Conservation (phyloP, 768 basidiomycete species). For the Xerocomus spinulosus region DNA sequence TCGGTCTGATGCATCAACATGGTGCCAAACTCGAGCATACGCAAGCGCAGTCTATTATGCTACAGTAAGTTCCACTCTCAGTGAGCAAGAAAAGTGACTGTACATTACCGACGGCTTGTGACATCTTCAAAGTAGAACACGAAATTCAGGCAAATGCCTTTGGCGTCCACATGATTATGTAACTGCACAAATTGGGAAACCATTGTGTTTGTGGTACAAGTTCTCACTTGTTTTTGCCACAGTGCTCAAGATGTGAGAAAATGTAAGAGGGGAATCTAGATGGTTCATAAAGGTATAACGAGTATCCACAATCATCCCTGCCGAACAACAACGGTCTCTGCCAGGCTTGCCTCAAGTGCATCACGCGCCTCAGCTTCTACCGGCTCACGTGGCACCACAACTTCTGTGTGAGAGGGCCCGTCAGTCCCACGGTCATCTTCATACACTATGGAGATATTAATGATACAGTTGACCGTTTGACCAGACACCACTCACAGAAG, state of each 20-base stretch:
- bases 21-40: conserved; percentile 95
- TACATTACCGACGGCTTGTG: conserved; percentile 80
- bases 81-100: conserved; percentile 16
- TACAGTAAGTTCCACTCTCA: neutral
- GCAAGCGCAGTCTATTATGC: conserved; percentile 80
- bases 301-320: neutral
- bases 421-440: neutral
- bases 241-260: no score
- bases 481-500: conserved; percentile 8
- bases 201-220: neutral
- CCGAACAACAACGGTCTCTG: neutral
- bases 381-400: neutral
- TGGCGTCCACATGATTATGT: neutral
- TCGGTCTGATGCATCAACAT: conserved; percentile 85
- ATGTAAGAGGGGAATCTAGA: no score
- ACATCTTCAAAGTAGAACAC: conserved; percentile 45
- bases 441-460: conserved; percentile 18
- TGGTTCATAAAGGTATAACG: no score
- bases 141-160: neutral
- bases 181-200: neutral
- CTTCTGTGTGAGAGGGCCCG: neutral
- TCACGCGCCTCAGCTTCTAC: neutral
- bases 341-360: neutral
- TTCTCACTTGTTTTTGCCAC: no score
- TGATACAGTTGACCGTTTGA: conserved; percentile 24